phyloP scores from a whole-genome alignment of 768 basidiomycete species.

The Panaeolus papilionaceus region DNA sequence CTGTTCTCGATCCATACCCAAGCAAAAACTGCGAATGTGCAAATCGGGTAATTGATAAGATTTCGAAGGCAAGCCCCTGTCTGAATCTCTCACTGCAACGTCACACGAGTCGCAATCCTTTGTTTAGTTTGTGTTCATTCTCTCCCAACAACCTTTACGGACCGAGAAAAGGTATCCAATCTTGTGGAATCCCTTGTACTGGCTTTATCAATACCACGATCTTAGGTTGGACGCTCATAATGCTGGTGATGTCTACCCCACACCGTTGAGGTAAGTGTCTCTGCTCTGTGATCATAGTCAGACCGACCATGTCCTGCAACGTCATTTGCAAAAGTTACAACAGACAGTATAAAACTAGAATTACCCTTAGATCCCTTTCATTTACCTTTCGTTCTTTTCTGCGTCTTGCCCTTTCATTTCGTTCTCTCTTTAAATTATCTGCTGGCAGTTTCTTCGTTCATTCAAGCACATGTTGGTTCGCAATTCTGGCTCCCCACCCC shows the following conservation, averaged over 20 bases:
- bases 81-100: neutral
- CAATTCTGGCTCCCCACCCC: neutral
- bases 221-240: neutral
- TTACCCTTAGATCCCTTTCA: neutral
- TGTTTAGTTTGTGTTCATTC: neutral
- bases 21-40: too few species aligned
- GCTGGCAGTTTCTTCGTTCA: conserved; percentile 7
- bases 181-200: too few species aligned
- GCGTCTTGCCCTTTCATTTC: neutral
- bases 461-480: conserved; percentile 9
- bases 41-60: neutral
- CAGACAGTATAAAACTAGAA: neutral
- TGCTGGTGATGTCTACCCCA: neutral
- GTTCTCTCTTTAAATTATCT: neutral
- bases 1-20: too few species aligned
- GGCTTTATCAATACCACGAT: neutral
- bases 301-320: neutral
- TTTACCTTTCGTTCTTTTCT: neutral
- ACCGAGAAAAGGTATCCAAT: too few species aligned
- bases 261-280: neutral
- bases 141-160: too few species aligned
- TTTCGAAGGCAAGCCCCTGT: neutral
- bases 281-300: conserved; percentile 1
- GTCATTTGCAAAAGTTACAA: neutral
- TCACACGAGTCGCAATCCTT: neutral